A percentile compares a stretch with the other conserved stretches of the same genome.
Conservation (phyloP, 75 land plant genomes). For the Sequoiadendron giganteum region DNA sequence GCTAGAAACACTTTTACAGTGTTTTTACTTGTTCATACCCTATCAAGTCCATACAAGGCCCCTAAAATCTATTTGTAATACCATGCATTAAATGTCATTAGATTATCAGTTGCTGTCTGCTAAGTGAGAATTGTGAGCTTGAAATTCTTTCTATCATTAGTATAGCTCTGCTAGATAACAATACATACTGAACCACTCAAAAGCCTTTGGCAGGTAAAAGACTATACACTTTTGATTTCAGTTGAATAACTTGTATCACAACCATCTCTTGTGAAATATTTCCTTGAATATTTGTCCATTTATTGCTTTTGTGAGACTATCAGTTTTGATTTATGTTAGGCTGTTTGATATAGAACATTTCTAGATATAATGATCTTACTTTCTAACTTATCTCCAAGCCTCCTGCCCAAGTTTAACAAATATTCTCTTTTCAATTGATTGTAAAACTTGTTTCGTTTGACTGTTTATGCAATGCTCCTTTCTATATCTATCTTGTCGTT, state of each 20-base stretch:
- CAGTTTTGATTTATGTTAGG: neutral
- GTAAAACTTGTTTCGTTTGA: neutral
- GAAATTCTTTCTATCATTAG: neutral
- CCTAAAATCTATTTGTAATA: neutral
- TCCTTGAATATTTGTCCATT: neutral
- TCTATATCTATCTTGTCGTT: neutral
- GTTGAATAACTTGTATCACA: neutral
- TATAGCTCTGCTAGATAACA: neutral
- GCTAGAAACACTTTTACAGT: neutral
- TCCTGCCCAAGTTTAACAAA: neutral
- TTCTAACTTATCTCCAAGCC: neutral
- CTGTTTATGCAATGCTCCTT: neutral
- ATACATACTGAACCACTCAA: neutral
- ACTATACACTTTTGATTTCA: neutral
- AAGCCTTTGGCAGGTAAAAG: neutral
- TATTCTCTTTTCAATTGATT: neutral
- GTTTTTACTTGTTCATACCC: neutral
- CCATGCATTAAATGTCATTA: neutral
- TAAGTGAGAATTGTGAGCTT: neutral
- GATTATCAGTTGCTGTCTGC: neutral
- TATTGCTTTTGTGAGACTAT: neutral
- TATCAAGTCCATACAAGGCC: neutral
- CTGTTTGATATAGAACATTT: neutral
- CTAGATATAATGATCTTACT: neutral
- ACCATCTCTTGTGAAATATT: neutral